Conservation (phyloP, 83 land plant genomes). For the Larix sibirica region DNA sequence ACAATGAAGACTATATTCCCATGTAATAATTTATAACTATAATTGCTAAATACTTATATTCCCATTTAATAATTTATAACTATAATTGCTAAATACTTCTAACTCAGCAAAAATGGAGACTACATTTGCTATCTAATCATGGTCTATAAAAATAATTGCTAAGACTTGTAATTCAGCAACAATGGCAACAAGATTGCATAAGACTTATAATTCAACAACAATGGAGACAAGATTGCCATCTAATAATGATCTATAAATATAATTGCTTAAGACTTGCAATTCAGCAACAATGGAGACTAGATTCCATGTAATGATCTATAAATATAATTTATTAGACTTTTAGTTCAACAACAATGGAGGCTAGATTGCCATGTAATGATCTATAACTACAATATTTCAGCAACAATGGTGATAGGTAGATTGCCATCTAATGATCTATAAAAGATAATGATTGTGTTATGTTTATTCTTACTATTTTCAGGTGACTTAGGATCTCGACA, state of each 20-base stretch:
- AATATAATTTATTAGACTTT: background rate
- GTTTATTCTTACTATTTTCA: conserved; percentile 29
- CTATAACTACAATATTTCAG: background rate
- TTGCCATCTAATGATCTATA: background rate
- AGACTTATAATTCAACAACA: too few species aligned
- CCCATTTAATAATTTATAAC: too few species aligned
- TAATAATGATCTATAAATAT: background rate
- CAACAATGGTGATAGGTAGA: background rate
- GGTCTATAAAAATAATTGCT: background rate
- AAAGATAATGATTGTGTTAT: background rate
- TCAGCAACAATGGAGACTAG: background rate
- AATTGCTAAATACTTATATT: background rate
- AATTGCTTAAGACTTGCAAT: background rate
- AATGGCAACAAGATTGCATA: too few species aligned
- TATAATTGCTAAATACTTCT: too few species aligned
- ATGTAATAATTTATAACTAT: too few species aligned
- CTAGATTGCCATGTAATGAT: background rate
- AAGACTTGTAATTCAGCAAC: background rate
- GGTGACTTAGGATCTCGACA: conserved; percentile 8
- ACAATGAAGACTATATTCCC: background rate
- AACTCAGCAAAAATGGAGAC: too few species aligned
- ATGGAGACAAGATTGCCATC: too few species aligned
- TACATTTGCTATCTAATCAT: background rate
- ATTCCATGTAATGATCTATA: too few species aligned
- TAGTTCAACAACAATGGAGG: background rate